These are phyloP conservation scores for Penicillium manginii DNA, from an alignment of 495 filamentous ascomycete genomes.

Conservation along the genomic window DNA sequence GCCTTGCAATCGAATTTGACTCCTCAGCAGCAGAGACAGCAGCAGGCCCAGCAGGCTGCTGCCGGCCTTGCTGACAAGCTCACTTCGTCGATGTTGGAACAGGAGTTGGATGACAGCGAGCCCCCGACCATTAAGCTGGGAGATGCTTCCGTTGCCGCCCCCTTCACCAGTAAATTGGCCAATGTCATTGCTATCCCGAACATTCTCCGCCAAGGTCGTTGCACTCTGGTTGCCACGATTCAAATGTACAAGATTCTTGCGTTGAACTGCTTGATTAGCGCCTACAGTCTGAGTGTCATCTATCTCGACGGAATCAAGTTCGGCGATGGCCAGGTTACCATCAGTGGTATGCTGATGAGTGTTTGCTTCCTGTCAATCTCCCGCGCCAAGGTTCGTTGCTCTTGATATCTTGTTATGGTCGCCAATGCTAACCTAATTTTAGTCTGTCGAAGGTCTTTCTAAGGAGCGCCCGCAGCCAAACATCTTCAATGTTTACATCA, in stretches of 20 bases:
- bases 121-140: slow-evolving; percentile 96
- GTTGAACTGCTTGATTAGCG: slow-evolving; percentile 96
- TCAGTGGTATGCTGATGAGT: slow-evolving; percentile 99
- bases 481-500: slow-evolving; percentile 99
- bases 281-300: slow-evolving; percentile 94
- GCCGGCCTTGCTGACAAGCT: slow-evolving; percentile 85
- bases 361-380: slow-evolving; percentile 99
- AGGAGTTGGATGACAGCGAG: slow-evolving; percentile 84
- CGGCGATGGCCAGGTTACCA: slow-evolving; percentile 96
- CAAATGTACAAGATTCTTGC: slow-evolving; percentile 99
- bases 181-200: slow-evolving; percentile 98
- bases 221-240: slow-evolving; percentile 95
- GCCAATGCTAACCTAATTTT: slow-evolving; percentile 26
- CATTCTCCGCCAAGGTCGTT: slow-evolving; percentile 96
- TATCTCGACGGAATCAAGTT: slow-evolving; percentile 99
- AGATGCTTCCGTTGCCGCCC: slow-evolving; percentile 94
- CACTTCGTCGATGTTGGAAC: slow-evolving; percentile 85
- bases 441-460: slow-evolving; percentile 90
- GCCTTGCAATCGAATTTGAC: slow-evolving; percentile 62
- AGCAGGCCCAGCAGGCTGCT: slow-evolving; percentile 69
- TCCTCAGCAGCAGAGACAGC: slow-evolving; percentile 63
- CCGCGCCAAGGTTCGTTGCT: slow-evolving; percentile 70
- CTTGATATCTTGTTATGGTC: not conserved
- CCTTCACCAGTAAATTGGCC: slow-evolving; percentile 96
- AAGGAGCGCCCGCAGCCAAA: slow-evolving; percentile 98